Base-by-base conservation (phyloP, 495 filamentous ascomycete species). In the Coniosporium apollinis region DNA sequence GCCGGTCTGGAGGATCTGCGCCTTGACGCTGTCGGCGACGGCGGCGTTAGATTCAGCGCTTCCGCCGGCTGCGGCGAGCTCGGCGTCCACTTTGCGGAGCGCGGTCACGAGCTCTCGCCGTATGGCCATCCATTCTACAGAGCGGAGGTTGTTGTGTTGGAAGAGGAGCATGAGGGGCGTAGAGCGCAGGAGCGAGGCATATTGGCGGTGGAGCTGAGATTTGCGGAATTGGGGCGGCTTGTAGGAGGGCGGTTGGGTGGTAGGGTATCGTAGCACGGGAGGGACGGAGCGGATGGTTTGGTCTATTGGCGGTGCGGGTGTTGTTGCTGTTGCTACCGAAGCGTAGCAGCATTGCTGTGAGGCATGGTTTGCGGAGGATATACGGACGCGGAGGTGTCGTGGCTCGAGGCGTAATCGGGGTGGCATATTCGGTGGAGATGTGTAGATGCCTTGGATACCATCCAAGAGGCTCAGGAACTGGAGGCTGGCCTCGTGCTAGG, bases 111-210 rank as follows among this genome's bases (percentile, higher is more conserved):
- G 60, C 59, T 96, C 91, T 36, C 89, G 75, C 36, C 89, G 69
- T 38, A 97, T 70, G 9, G 75, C 74, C 19, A 73, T 65, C 87
- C 85, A 94, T 69, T 97, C 89, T 26, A 65, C 62, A 3, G 85
- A 73, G 34, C 76, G 79, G 34, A 97, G 63, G 56, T 94, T 96
- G 67, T 86, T 93, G 67, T 96, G 89, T 59, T 96, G 87, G 67
- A 97, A 87, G 48, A 96, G 63, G 39, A 97, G 69, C 50, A 93
- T 76, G 17, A 96, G 59, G 30, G 89, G 85, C 13, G 81, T 75
- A 24, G 85, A 85, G 28, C 81, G 83, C 41, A 97, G 72, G 41
- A 94, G 66, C 5, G 91, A 91, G 39, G 86, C 87, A 62, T 97
- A 97, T 56, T 79, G 71, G 32, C 89, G 76, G 44, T 91, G 77